Evolutionary conservation across 1,139 yeast species (phyloP).

Genomic region (Candida tunisiensis): DNA sequence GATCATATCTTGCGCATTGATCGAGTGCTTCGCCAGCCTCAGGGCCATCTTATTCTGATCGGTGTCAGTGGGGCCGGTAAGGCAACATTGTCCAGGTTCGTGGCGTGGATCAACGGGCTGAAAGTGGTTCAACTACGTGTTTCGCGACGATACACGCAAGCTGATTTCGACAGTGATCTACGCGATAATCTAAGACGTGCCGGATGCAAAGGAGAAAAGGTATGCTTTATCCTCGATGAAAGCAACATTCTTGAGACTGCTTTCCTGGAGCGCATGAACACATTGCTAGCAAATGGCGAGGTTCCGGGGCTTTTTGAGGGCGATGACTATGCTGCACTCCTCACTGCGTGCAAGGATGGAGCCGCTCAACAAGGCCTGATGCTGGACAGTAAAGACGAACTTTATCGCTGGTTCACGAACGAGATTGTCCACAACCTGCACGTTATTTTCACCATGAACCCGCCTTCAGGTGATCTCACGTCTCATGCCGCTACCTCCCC

Average conservation of each 20-base stretch:
- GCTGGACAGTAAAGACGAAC: constrained; percentile 56
- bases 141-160: constrained; percentile 33
- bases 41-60: constrained; percentile 81
- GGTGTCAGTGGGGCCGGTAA: constrained; percentile 82
- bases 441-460: constrained; percentile 63
- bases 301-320: constrained; percentile 81
- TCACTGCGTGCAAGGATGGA: constrained; percentile 41
- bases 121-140: constrained; percentile 43
- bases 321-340: constrained; percentile 41
- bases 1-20: constrained; percentile 70
- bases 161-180: constrained; percentile 52
- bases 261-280: constrained; percentile 83
- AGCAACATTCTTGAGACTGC: constrained; percentile 61
- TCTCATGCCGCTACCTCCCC: constrained; percentile 56
- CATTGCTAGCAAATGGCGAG: constrained; percentile 80
- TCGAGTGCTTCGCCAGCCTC: constrained; percentile 68
- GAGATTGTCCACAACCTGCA: constrained; percentile 62
- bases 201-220: constrained; percentile 39
- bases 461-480: constrained; percentile 26
- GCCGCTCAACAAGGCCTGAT: constrained; percentile 44
- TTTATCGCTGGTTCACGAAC: constrained; percentile 56
- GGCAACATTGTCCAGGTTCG: constrained; percentile 53
- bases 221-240: constrained; percentile 71
- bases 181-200: constrained; percentile 33
- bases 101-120: constrained; percentile 83